Base-by-base conservation (phyloP, 2,329 filamentous ascomycete genomes). In the Aspergillus cejpii region DNA sequence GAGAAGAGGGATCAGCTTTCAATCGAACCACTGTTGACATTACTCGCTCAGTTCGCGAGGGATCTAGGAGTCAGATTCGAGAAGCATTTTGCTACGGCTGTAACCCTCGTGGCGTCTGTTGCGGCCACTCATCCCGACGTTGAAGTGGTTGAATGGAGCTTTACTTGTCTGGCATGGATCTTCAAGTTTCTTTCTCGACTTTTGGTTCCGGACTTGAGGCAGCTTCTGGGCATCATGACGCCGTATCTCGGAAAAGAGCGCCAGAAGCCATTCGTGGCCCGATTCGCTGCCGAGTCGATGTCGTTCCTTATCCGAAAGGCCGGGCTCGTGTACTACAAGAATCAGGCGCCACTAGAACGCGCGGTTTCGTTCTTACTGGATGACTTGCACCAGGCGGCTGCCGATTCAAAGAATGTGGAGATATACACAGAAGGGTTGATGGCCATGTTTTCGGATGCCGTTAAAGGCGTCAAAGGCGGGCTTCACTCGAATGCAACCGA, bases 111-210 rank as follows among this genome's bases (percentile, higher is more conserved):
- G 43, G 79, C 87, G 29, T 80, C 81, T 12, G 78, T 97, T 52
- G 90, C 89, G 8, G 83, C 83, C 43, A 85, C 81, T 57, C 81
- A 87, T 42, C 77, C 85, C 45, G 84, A 87, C 59, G 83, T 87
- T 20, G 87, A 90, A 51, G 89, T 94, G n/a, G 87, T 97, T 40
- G 92, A 98, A 70, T 97, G 91, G 90, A 91, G 87, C 40, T 98
- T 98, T 69, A 88, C 84, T 10, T 90, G 87, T 56, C 74, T 98
- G 44, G 89, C 92, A 37, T 98, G 94, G 75, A 75, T 97, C 31
- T 96, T 98, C 78, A 98, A 98, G 64, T 97, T 97, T 61, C 78
- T 98, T 4, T 94, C 89, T 2, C 83, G 87, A 52, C 77, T 97
- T 0, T 70, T 98, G 17, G 85, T 92, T 0, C 84, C 88, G 3